Base-by-base conservation (phyloP, 2,329 filamentous ascomycete species). In the Pseudogymnoascus sp. region DNA sequence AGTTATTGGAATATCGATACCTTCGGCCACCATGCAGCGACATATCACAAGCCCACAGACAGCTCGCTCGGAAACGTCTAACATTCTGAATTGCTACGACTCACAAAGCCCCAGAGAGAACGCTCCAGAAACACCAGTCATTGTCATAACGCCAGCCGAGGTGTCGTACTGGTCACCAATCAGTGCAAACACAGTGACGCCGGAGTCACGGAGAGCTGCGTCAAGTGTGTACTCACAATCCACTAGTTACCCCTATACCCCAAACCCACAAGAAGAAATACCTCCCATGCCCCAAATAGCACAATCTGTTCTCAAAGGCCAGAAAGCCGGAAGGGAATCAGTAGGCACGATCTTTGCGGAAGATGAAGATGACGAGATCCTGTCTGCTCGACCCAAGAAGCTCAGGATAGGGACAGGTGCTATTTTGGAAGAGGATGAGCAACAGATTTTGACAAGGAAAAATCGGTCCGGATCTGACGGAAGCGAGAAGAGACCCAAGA, bases 371-470 rank as follows among this genome's bases (percentile, higher is more conserved):
- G 36, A 50, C 35, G 58, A 60, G 20, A n/a, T 36, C 18, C 28
- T 57, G 3, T 38, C 59, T 58, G 30, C 41, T n/a, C 25, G 22
- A 37, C 59, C 61, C 50, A 39, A 50, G 7, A 59, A 57, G 59
- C 67, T 66, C 12, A 67, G 69, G 11, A 64, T 67, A 16, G 57
- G 67, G 16, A 83, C 84, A 0, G 83, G 80, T 61, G 90, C 87
- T 0, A 76, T 88, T 1, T 90, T 90, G 65, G 87, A 90, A 68
- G 87, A 90, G 69, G 87, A 89, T 64, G 81, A 82, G 18, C 78
- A 74, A 63, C 77, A 76, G 2, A 69, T 70, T 28, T 72, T 69
- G 69, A 73, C 69, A 20, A 58, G 57, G 30, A 58, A 50, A 47
- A 35, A n/a, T 22, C 36, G 36, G 7, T 60, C 39, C 14, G 38